A percentile compares a stretch with the other conserved stretches of the same genome.
These are phyloP conservation scores for Bipolaris cookei DNA, from an alignment of 2,329 filamentous ascomycete species.

Conservation along the genomic window DNA sequence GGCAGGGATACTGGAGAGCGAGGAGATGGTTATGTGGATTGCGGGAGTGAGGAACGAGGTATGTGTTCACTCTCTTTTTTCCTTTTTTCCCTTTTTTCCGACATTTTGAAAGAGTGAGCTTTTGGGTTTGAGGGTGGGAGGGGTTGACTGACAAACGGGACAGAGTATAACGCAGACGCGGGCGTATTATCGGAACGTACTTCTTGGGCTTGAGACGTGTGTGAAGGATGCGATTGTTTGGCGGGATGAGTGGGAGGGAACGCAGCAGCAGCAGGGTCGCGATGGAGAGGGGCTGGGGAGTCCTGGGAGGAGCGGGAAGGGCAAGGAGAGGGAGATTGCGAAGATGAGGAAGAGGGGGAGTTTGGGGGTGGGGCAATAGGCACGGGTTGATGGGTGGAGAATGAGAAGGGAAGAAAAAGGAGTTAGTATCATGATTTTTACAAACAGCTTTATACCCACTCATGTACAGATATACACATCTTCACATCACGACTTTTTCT, in stretches of 20 bases:
- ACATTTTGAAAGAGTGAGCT: too few relatives aligned
- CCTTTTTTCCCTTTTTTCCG: background rate
- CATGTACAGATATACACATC: background rate
- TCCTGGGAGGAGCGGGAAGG: conserved; percentile 23
- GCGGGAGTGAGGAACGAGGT: conserved; percentile 45
- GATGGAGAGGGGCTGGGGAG: conserved; percentile 16
- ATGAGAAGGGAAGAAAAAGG: background rate
- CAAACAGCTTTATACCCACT: background rate
- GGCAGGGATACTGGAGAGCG: conserved; percentile 41
- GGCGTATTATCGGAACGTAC: conserved; percentile 38
- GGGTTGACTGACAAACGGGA: background rate
- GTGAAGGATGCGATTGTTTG: conserved; percentile 16
- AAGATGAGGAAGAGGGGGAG: conserved; percentile 22
- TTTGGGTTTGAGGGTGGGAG: too few relatives aligned
- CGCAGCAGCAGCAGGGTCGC: background rate
- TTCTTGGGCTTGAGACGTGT: conserved; percentile 15
- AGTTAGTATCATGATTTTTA: background rate
- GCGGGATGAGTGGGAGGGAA: conserved; percentile 21
- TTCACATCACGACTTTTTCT: background rate
- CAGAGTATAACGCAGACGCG: conserved; percentile 43
- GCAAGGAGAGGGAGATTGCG: conserved; percentile 23
- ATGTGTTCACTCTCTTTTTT: conserved; percentile 2
- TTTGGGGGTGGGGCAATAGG: conserved; percentile 1
- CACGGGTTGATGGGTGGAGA: background rate
- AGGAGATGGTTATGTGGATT: conserved; percentile 49